These are phyloP conservation scores for Hyphodiscus hymeniophilus DNA, from an alignment of 495 filamentous ascomycete species.

Conservation along the genomic window DNA sequence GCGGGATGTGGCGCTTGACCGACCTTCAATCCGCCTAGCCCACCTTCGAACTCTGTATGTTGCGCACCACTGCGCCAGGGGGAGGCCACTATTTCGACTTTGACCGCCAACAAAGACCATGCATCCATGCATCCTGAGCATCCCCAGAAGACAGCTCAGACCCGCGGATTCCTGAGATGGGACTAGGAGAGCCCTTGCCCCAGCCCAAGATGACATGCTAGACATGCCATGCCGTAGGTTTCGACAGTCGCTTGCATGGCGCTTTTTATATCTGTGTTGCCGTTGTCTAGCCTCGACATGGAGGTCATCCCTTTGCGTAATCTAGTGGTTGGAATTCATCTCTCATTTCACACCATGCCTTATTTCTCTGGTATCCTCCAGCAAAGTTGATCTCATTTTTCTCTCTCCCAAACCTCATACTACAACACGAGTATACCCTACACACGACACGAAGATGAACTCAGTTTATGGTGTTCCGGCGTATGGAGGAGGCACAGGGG, in stretches of 20 bases:
- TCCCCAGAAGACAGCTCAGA: slow-evolving; percentile 24
- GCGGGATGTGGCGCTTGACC: slow-evolving; percentile 20
- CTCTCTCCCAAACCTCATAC: neutral
- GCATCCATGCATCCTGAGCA: slow-evolving; percentile 13
- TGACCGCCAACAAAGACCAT: slow-evolving; percentile 24
- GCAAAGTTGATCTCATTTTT: slow-evolving; percentile 10
- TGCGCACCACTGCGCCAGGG: slow-evolving; percentile 21
- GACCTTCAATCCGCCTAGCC: slow-evolving; percentile 5
- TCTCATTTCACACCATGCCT: neutral
- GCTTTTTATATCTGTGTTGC: slow-evolving; percentile 20
- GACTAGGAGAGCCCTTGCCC: neutral
- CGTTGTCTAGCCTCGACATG: slow-evolving; percentile 18
- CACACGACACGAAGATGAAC: slow-evolving; percentile 14
- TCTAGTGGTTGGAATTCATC: too few relatives aligned
- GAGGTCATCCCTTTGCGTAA: slow-evolving; percentile 3
- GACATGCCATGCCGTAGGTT: slow-evolving; percentile 20
- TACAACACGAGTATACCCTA: neutral
- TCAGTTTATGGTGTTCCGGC: slow-evolving; percentile 1
- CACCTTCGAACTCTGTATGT: slow-evolving; percentile 14
- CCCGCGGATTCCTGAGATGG: slow-evolving; percentile 17
- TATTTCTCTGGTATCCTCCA: slow-evolving; percentile 1
- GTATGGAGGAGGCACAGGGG: slow-evolving; percentile 5
- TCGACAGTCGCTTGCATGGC: slow-evolving; percentile 20
- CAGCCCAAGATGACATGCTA: slow-evolving; percentile 19
- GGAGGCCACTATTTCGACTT: slow-evolving; percentile 16